Conservation (phyloP, 1,284 basidiomycete species). For the Trametes versicolor region DNA sequence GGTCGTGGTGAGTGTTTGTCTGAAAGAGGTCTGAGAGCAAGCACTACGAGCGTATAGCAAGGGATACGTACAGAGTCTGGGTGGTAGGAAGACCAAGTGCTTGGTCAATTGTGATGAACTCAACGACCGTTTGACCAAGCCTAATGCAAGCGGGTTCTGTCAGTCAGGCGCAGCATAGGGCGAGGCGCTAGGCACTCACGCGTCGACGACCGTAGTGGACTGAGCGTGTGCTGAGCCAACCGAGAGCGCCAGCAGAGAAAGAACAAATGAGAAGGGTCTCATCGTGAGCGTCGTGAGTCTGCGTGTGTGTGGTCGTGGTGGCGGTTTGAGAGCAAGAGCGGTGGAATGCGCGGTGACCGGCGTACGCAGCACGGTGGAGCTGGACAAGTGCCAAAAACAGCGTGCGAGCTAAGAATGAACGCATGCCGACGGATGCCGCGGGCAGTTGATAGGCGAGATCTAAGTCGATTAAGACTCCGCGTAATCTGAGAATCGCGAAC, state of each 20-base stretch:
- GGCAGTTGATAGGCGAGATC: conserved; percentile 17
- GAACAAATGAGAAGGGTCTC: conserved; percentile 22
- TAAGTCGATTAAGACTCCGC: conserved; percentile 25
- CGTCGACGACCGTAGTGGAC: conserved; percentile 55
- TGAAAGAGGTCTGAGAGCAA: neutral
- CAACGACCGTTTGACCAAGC: conserved; percentile 62
- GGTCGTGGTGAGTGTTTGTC: conserved; percentile 36
- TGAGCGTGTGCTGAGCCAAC: conserved; percentile 51
- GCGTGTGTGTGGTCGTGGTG: conserved; percentile 13
- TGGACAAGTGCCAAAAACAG: conserved; percentile 11
- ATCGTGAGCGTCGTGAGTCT: conserved; percentile 19
- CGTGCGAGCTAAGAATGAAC: conserved; percentile 21
- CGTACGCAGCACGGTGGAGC: conserved; percentile 20
- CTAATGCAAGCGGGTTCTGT: conserved; percentile 44
- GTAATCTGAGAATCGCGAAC: neutral
- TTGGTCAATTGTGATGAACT: conserved; percentile 57
- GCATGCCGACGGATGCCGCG: conserved; percentile 33
- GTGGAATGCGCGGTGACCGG: conserved; percentile 1
- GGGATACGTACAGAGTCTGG: conserved; percentile 52
- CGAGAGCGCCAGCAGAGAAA: conserved; percentile 42
- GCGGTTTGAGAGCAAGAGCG: conserved; percentile 17
- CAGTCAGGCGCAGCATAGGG: conserved; percentile 1
- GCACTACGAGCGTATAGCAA: neutral
- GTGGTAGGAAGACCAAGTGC: conserved; percentile 54
- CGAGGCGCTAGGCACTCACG: conserved; percentile 46